Conservation (phyloP, 306 rosid species). For the Lupinus albus region DNA sequence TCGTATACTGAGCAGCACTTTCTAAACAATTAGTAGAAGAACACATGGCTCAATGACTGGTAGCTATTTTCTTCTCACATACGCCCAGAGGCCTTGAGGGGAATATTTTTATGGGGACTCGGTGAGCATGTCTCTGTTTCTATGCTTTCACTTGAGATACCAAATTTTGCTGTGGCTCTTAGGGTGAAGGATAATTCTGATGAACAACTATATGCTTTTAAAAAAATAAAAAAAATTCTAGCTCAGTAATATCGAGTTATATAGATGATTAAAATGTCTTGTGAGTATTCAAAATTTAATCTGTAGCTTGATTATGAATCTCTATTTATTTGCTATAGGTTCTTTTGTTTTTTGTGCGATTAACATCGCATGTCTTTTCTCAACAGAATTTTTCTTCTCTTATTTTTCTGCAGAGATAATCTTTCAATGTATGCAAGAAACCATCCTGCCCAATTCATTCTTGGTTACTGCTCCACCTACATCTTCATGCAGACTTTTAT, state of each 20-base stretch:
- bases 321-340: neutral
- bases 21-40: too few relatives aligned
- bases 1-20: too few relatives aligned
- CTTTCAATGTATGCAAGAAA: slow-evolving; percentile 66
- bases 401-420: slow-evolving; percentile 58
- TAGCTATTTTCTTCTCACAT: too few relatives aligned
- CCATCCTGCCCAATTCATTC: slow-evolving; percentile 73
- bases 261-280: neutral
- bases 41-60: neutral
- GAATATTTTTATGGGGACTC: neutral
- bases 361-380: neutral
- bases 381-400: neutral
- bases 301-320: neutral
- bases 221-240: neutral
- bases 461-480: slow-evolving; percentile 91
- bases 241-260: neutral
- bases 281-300: neutral
- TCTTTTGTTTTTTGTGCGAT: neutral
- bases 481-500: slow-evolving; percentile 98
- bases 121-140: neutral
- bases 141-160: neutral
- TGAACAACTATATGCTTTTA: neutral
- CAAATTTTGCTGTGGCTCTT: neutral
- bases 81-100: too few relatives aligned
- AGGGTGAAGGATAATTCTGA: neutral